Evolutionary conservation across 768 basidiomycete species (phyloP), one percentile per base, ranked within the genome.

Genomic region (Leucosporidium creatinivorum): DNA sequence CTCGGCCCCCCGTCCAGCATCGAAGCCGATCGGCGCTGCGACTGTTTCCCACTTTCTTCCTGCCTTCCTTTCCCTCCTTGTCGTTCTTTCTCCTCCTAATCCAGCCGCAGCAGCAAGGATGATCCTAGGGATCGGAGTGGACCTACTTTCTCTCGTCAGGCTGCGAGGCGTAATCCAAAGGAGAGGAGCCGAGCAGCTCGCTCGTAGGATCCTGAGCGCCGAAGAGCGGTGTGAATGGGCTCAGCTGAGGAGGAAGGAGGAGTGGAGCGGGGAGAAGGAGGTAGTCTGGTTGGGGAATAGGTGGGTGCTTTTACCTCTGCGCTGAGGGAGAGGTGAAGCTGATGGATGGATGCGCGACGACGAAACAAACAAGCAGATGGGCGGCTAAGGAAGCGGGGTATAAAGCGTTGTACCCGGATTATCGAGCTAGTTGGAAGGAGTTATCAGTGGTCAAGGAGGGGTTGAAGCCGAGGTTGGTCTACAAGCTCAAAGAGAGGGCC

Each of bases 381-480:
- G 81, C 84, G 44, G 83, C 88, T 26, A 93, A 93, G 73, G 91
- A 93, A 77, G 88, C 91, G 0, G 85, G 86, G 0, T 93, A 91
- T 80, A 93, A 93, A 75, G 91, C 90, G 0, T 75, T 91, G 67
- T 89, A 85, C 76, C 89, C 89, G 0, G 39, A 64, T 25, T 75
- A 82, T 50, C 80, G 75, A 44, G 84, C 87, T 23, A 84, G 83
- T 9, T 92, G 90, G 91, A 88, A 89, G 74, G 84, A 91, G 31
- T 77, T 91, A 66, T 82, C 82, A 23, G 7, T 89, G 83, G 13
- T 23, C 19, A 77, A 78, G 56, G 77, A 76, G 50, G 58, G 15
- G 15, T 31, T 25, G 76, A 83, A 61, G 78, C 80, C 51, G 6
- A 26, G 10, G 51, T 21, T 52, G 13, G 51, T 52, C 9, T 52